Evolutionary conservation across 2,329 filamentous ascomycete species (phyloP).

Genomic region (Talaromyces amestolkiae): DNA sequence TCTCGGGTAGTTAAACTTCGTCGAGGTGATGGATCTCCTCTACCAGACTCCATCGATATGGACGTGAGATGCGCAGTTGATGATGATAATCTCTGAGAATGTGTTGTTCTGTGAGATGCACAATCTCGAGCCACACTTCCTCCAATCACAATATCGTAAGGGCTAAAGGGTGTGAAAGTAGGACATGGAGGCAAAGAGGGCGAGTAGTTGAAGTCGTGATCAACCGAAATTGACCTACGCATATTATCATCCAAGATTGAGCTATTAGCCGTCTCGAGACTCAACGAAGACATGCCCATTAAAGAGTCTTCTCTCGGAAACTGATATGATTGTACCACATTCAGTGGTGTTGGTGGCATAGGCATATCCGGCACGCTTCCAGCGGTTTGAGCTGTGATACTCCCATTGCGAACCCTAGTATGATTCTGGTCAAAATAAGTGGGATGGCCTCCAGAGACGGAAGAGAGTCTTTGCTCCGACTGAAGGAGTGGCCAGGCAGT

Average conservation of each 20-base stretch:
- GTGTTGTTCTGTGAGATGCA: slow-evolving; percentile 25
- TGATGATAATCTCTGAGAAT: slow-evolving; percentile 22
- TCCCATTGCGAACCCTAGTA: slow-evolving; percentile 30
- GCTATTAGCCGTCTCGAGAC: slow-evolving; percentile 39
- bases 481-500: slow-evolving; percentile 32
- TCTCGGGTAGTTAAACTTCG: slow-evolving; percentile 36
- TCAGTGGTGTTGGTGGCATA: slow-evolving; percentile 36
- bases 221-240: slow-evolving; percentile 28
- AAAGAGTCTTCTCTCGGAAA: slow-evolving; percentile 36
- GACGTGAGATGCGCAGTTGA: slow-evolving; percentile 29
- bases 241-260: slow-evolving; percentile 37
- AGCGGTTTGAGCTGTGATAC: slow-evolving; percentile 35
- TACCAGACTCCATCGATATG: slow-evolving; percentile 24
- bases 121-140: slow-evolving; percentile 31
- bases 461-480: slow-evolving; percentile 25
- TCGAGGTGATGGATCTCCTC: slow-evolving; percentile 30
- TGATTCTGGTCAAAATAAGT: slow-evolving; percentile 26
- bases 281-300: slow-evolving; percentile 36
- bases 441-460: slow-evolving; percentile 26
- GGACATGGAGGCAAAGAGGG: slow-evolving; percentile 35
- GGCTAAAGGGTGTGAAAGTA: slow-evolving; percentile 37
- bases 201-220: slow-evolving; percentile 29
- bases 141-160: slow-evolving; percentile 36
- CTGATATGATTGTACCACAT: slow-evolving; percentile 32
- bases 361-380: slow-evolving; percentile 37